Percentiles rank a stretch among this genome's conserved stretches.
phyloP scores from a whole-genome alignment of 2,329 filamentous ascomycete genomes.

The Annulohypoxylon truncatum region DNA sequence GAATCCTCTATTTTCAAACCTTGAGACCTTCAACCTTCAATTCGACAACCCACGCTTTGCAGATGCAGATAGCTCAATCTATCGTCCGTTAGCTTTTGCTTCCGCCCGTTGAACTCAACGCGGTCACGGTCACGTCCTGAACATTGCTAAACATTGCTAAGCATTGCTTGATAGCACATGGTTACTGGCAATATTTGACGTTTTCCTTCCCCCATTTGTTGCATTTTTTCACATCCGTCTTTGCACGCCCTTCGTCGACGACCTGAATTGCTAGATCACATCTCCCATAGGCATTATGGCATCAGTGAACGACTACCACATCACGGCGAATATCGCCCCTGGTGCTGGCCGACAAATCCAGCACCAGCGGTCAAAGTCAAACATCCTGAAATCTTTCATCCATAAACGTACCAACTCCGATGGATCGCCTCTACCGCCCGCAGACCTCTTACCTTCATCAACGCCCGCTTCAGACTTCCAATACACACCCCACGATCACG shows the following conservation, averaged over 20 bases:
- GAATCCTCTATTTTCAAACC: not conserved
- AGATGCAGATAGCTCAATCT: conserved; percentile 28
- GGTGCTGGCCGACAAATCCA: conserved; percentile 27
- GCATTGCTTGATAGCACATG: conserved; percentile 26
- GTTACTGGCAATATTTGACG: conserved; percentile 37
- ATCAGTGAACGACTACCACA: conserved; percentile 42
- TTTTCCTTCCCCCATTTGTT: conserved; percentile 34
- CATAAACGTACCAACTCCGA: conserved; percentile 62
- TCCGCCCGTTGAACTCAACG: conserved; percentile 22
- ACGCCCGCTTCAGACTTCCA: conserved; percentile 35
- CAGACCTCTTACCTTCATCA: conserved; percentile 42
- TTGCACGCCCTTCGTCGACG: conserved; percentile 28
- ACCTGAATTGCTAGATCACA: conserved; percentile 15
- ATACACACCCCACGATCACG: conserved; percentile 43
- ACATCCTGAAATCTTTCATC: conserved; percentile 62
- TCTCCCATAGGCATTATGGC: conserved; percentile 40
- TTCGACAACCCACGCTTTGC: conserved; percentile 10
- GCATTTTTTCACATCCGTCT: conserved; percentile 42
- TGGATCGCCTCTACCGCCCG: conserved; percentile 52
- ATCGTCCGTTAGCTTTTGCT: conserved; percentile 21
- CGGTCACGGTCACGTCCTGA: conserved; percentile 32
- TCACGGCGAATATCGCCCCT: conserved; percentile 36
- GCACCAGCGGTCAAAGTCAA: conserved; percentile 61
- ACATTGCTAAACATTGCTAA: conserved; percentile 29
- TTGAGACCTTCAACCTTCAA: not conserved